phyloP scores from a whole-genome alignment of 2,329 filamentous ascomycete genomes.

The Ophiocordyceps robertsii region DNA sequence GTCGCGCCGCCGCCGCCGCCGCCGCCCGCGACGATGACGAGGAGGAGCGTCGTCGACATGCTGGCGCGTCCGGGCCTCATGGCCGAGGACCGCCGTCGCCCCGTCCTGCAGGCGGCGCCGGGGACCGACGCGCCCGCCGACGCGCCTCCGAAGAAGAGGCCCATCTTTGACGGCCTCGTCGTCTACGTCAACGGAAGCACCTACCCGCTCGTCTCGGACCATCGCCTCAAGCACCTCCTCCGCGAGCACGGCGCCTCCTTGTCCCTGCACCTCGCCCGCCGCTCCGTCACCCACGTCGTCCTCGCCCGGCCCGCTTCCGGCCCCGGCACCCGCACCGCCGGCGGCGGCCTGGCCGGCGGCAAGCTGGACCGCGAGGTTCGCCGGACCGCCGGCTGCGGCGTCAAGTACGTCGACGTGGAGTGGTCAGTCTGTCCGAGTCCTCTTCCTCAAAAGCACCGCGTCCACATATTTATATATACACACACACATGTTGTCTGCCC shows the following conservation, averaged over 20 bases:
- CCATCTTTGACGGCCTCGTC: conserved; percentile 55
- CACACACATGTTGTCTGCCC: conserved; percentile 1
- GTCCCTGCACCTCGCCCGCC: conserved; percentile 57
- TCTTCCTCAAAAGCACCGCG: too few relatives aligned
- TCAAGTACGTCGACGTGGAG: conserved; percentile 70
- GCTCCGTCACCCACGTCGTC: conserved; percentile 75
- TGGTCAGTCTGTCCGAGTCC: too few relatives aligned
- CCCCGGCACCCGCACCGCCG: conserved; percentile 24
- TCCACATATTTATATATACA: conserved; percentile 3
- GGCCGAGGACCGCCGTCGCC: conserved; percentile 2
- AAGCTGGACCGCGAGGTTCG: conserved; percentile 76
- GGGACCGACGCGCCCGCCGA: too few relatives aligned
- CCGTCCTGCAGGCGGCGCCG: too few relatives aligned
- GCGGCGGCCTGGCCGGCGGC: conserved; percentile 60
- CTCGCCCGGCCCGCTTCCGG: conserved; percentile 20
- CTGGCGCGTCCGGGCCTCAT: conserved; percentile 26
- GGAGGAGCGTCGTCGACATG: conserved; percentile 43
- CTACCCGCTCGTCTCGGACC: conserved; percentile 67
- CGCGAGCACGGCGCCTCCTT: conserved; percentile 59
- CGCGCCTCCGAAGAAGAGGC: conserved; percentile 10
- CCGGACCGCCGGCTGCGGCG: conserved; percentile 49
- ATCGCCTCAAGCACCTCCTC: conserved; percentile 70
- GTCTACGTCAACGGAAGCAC: conserved; percentile 87
- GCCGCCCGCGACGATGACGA: conserved; percentile 23
- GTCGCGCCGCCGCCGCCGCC: too few relatives aligned